These are phyloP conservation scores for Kwoniella pini DNA, from an alignment of 768 basidiomycete genomes.

Conservation along the genomic window DNA sequence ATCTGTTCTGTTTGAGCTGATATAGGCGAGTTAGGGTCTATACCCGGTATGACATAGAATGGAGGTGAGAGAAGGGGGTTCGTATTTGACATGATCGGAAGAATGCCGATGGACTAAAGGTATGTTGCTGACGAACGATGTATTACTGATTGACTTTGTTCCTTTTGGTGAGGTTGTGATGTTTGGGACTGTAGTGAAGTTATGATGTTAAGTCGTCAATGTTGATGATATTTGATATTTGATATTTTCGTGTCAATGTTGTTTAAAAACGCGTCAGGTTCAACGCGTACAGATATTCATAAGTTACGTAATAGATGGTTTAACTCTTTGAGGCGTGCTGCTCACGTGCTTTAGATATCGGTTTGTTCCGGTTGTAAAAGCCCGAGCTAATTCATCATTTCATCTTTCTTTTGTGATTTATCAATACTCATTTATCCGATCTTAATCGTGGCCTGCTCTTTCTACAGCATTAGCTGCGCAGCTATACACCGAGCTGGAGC, in stretches of 20 bases:
- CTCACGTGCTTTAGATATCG: background rate
- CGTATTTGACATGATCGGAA: background rate
- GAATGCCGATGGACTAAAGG: no score
- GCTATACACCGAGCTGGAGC: no score
- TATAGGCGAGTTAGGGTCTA: slow-evolving; percentile 53
- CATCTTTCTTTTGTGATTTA: background rate
- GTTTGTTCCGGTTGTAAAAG: background rate
- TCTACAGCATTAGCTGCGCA: no score
- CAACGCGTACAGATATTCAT: no score
- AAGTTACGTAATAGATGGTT: background rate
- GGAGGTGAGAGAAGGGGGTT: slow-evolving; percentile 47
- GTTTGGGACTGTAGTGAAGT: no score
- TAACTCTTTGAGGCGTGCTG: background rate
- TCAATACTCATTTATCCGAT: no score
- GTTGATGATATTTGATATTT: background rate
- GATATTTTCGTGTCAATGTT: background rate
- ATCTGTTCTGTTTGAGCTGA: slow-evolving; percentile 87
- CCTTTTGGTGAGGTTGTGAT: no score
- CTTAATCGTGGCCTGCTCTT: no score
- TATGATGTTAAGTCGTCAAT: background rate
- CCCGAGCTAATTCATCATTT: background rate
- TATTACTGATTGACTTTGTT: no score
- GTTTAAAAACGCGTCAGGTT: background rate
- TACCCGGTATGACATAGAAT: slow-evolving; percentile 49
- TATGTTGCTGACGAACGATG: no score